Evolutionary conservation across 1,139 yeast species (phyloP), one percentile per base, ranked within the genome.

Genomic region (Candida neerlandica): DNA sequence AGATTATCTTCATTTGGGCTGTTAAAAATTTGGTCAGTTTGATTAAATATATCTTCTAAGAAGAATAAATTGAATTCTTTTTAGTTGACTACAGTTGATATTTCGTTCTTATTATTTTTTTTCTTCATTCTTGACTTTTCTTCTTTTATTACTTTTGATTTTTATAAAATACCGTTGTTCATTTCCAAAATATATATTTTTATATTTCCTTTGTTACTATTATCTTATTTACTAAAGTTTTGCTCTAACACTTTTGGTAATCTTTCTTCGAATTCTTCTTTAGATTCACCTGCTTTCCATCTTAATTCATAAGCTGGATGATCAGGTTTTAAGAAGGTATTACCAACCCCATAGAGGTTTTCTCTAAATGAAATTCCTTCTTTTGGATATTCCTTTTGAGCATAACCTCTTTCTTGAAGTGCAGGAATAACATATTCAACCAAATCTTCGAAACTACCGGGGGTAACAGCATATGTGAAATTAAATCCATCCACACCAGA

Each of bases 221-320:
- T 10, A 11, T 10, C 32, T 27, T 33, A 32, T 21, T 43, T 32
- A 27, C 7, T 32, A 43, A 55, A 55, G 9, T 51, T 44, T 30
- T 55, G 52, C 34, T 48, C 44, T 52, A 41, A 51, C 37, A 51
- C 64, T 63, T 34, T 59, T 54, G 44, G 52, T 54, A 41, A 63
- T 50, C 53, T 55, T 11, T 43, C 39, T 45, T 72, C 77, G 51
- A 70, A 70, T 29, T 69, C 71, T 49, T 67, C 70, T 50, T 61
- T 65, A 1, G 70, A 49, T 50, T 66, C 72, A 15, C 66, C 70
- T 11, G 69, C 64, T 41, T 57, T 60, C 78, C 78, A 73, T 60
- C 74, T 67, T 39, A 73, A 58, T 3, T 58, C 59, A 53, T 70
- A 55, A 10, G 78, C 77, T 9, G 74, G 75, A 52, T 73, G 78